A percentile compares a stretch with the other conserved stretches of the same genome.
Conservation (phyloP, 768 basidiomycete genomes). For the Galerina sulciceps region DNA sequence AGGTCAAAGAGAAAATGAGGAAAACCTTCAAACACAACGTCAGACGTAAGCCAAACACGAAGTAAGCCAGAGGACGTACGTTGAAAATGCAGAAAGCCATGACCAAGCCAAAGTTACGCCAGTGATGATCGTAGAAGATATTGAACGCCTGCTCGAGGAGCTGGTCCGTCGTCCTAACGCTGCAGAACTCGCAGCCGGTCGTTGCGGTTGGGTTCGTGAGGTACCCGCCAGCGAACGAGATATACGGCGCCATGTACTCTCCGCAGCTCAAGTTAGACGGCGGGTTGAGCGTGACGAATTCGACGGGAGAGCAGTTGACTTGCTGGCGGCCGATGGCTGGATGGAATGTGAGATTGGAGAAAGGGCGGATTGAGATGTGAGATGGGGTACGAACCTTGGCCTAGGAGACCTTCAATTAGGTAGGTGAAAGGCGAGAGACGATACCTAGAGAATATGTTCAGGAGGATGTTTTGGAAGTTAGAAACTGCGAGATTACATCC, state of each 20-base stretch:
- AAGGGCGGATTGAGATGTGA: not conserved
- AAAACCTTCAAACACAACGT: conserved; percentile 34
- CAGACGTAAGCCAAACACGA: not conserved
- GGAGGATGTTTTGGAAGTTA: too few relatives aligned
- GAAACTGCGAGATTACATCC: conserved; percentile 42
- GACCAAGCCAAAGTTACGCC: conserved; percentile 59
- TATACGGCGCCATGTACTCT: conserved; percentile 57
- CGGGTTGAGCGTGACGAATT: conserved; percentile 57
- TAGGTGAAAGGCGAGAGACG: conserved; percentile 58
- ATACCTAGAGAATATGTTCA: conserved; percentile 15
- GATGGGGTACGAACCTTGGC: conserved; percentile 24
- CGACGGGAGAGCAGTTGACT: conserved; percentile 53
- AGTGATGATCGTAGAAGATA: conserved; percentile 56
- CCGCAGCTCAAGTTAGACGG: conserved; percentile 57
- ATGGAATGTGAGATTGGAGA: not conserved
- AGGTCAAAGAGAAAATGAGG: conserved; percentile 50
- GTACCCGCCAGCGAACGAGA: conserved; percentile 56
- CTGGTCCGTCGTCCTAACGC: conserved; percentile 56
- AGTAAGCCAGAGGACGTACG: conserved; percentile 25
- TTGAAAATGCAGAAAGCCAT: conserved; percentile 53
- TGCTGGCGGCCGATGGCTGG: conserved; percentile 41
- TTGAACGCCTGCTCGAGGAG: conserved; percentile 59
- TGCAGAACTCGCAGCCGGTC: conserved; percentile 59
- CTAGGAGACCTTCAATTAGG: conserved; percentile 49
- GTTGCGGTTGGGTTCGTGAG: conserved; percentile 57